Evolutionary conservation across 352 stramenopile species (phyloP).

Genomic region (Globisporangium emineosum): DNA sequence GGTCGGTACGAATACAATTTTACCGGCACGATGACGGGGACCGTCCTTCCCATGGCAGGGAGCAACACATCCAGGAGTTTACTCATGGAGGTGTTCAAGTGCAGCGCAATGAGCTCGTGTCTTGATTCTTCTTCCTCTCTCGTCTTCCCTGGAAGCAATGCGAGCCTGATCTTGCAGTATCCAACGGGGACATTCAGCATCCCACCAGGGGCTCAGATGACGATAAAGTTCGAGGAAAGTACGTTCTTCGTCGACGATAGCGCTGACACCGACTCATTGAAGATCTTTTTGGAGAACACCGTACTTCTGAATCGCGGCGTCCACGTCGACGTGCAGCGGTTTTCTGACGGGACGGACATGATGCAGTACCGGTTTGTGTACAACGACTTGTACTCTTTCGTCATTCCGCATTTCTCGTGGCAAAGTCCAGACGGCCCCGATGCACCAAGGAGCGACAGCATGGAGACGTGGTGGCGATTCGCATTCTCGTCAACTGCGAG

Average conservation of each 20-base stretch:
- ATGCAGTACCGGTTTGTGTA: background rate
- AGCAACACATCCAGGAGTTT: background rate
- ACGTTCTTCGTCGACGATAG: background rate
- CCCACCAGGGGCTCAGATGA: background rate
- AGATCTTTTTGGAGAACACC: conserved; percentile 2
- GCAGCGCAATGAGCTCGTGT: background rate
- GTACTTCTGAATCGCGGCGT: background rate
- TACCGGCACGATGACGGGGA: background rate
- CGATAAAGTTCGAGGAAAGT: background rate
- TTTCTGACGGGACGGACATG: background rate
- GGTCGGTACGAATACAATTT: background rate
- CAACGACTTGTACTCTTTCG: background rate
- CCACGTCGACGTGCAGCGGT: background rate
- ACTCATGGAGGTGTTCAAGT: conserved; percentile 10
- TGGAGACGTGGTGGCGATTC: background rate
- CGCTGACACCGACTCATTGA: background rate
- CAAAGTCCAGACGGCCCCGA: background rate
- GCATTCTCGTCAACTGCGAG: background rate
- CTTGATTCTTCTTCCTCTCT: background rate
- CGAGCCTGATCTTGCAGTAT: background rate
- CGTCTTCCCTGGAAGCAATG: background rate
- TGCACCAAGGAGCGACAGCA: background rate
- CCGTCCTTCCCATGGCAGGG: background rate
- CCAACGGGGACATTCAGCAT: background rate
- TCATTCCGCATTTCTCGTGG: background rate